Conservation (phyloP, 805 yeast species). For the Candida qinlingensis region DNA sequence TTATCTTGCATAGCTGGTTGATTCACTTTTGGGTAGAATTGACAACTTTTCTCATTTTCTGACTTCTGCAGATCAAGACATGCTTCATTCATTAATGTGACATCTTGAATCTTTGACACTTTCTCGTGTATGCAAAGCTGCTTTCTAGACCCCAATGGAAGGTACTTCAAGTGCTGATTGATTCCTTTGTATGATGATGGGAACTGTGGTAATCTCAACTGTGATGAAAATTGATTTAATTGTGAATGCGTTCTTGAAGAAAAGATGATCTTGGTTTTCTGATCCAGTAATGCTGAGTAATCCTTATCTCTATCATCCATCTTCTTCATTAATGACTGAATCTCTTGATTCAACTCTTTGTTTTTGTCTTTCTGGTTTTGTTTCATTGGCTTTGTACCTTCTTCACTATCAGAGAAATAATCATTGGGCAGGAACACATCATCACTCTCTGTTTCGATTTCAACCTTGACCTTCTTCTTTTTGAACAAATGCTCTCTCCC, state of each 20-base stretch:
- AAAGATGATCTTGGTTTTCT: conserved; percentile 51
- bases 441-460: conserved; percentile 27
- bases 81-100: conserved; percentile 66
- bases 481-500: conserved; percentile 12
- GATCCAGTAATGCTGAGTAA: conserved; percentile 20
- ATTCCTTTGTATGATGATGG: conserved; percentile 49
- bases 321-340: conserved; percentile 41
- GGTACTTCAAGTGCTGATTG: conserved; percentile 54
- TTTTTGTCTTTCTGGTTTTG: conserved; percentile 23
- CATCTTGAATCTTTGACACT: conserved; percentile 44
- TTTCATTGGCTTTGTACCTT: conserved; percentile 1
- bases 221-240: conserved; percentile 71
- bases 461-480: conserved; percentile 22
- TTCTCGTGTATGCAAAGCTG: conserved; percentile 75
- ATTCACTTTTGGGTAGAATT: conserved; percentile 33
- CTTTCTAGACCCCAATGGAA: conserved; percentile 78
- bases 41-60: conserved; percentile 31
- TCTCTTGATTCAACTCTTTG: conserved; percentile 38
- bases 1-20: conserved; percentile 21
- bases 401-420: conserved; percentile 27
- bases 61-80: conserved; percentile 65
- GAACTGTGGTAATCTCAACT: conserved; percentile 55
- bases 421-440: conserved; percentile 38
- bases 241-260: conserved; percentile 92
- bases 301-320: conserved; percentile 27